These are phyloP conservation scores for Paramarasmius palmivorus DNA, from an alignment of 1,284 basidiomycete species.

Conservation along the genomic window DNA sequence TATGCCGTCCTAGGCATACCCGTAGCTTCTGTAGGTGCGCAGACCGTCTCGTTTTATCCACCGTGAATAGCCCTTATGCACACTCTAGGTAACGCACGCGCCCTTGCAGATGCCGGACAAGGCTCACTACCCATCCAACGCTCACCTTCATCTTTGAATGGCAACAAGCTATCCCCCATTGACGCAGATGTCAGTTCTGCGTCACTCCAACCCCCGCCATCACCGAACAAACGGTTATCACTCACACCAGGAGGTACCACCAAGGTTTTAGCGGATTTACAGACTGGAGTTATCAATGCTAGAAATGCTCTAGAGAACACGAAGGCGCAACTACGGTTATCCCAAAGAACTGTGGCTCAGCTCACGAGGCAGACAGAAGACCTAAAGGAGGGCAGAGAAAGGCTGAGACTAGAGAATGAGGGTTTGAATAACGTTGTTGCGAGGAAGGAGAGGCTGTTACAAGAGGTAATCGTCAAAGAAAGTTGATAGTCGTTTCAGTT, in stretches of 20 bases:
- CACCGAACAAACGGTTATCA: conserved; percentile 46
- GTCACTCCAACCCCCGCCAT: conserved; percentile 23
- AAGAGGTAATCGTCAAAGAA: conserved; percentile 59
- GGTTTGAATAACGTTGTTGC: conserved; percentile 82
- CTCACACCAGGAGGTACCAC: conserved; percentile 78
- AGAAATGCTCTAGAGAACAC: conserved; percentile 82
- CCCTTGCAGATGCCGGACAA: conserved; percentile 71
- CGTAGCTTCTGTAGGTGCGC: conserved; percentile 75
- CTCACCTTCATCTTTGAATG: conserved; percentile 25
- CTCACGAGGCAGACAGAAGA: conserved; percentile 84
- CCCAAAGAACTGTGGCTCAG: conserved; percentile 78
- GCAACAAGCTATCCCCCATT: conserved; percentile 25
- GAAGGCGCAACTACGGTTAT: conserved; percentile 71
- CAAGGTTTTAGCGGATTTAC: conserved; percentile 80
- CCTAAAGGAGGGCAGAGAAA: conserved; percentile 79
- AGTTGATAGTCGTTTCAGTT: neutral
- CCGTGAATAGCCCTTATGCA: conserved; percentile 19
- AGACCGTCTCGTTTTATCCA: conserved; percentile 13
- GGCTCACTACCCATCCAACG: conserved; percentile 26
- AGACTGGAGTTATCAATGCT: conserved; percentile 79
- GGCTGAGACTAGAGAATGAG: conserved; percentile 82
- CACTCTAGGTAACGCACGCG: conserved; percentile 72
- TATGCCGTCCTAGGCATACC: conserved; percentile 65
- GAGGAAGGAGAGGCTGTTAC: conserved; percentile 80
- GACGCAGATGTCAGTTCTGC: conserved; percentile 29